Evolutionary conservation across 805 yeast genomes (phyloP).

Genomic region (Kluyveromyces siamensis): DNA sequence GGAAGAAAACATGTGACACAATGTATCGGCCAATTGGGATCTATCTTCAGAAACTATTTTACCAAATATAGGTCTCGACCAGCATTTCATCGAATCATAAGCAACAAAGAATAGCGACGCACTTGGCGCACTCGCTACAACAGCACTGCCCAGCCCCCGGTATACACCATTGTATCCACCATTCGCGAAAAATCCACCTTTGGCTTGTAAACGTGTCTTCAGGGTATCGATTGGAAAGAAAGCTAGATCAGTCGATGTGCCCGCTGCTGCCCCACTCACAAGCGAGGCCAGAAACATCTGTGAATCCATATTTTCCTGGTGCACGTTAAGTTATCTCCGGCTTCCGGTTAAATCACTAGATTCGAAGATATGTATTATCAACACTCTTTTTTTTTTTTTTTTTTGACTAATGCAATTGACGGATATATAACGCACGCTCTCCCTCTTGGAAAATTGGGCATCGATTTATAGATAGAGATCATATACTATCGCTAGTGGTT

Average conservation of each 20-base stretch:
- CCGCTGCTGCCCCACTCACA: slow-evolving; percentile 87
- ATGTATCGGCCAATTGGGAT: slow-evolving; percentile 30
- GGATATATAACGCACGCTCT: neutral
- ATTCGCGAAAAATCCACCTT: slow-evolving; percentile 84
- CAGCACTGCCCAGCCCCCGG: slow-evolving; percentile 85
- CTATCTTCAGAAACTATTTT: slow-evolving; percentile 11
- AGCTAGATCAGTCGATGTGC: slow-evolving; percentile 88
- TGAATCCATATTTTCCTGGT: slow-evolving; percentile 9
- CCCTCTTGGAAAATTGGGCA: neutral
- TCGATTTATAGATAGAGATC: no score
- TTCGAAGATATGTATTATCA: neutral
- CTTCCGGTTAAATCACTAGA: neutral
- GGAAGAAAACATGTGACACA: slow-evolving; percentile 80
- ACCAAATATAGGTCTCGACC: slow-evolving; percentile 32
- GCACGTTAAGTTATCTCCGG: neutral
- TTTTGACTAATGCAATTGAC: neutral
- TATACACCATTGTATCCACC: slow-evolving; percentile 94
- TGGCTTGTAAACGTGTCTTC: slow-evolving; percentile 90
- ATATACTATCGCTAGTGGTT: no score
- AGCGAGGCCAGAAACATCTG: slow-evolving; percentile 23
- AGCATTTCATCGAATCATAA: slow-evolving; percentile 64
- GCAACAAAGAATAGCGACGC: slow-evolving; percentile 74
- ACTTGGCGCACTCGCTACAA: slow-evolving; percentile 90
- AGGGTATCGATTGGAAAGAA: slow-evolving; percentile 95
- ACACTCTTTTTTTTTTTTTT: neutral